Evolutionary conservation across 164 flowering plant genomes (phyloP).

Genomic region (Stephania yunnanensis): DNA sequence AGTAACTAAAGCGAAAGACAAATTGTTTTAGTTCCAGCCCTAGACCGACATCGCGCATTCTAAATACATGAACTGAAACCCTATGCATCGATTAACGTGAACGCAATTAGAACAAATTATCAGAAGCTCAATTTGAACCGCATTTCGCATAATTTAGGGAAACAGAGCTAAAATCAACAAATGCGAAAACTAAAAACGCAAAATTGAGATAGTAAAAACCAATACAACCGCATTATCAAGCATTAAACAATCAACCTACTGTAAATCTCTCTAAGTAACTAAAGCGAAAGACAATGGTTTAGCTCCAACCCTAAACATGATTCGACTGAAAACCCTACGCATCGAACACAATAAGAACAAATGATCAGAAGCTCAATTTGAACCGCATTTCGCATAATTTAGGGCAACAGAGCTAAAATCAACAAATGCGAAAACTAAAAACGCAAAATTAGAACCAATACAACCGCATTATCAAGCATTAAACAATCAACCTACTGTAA

Average conservation of each 20-base stretch:
- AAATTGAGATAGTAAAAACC: no score
- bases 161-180: neutral
- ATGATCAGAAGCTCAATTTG: no score
- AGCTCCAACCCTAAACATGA: neutral
- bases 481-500: neutral
- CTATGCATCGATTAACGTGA: neutral
- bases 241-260: neutral
- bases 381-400: no score
- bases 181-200: no score
- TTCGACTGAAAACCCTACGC: neutral
- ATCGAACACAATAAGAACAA: neutral
- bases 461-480: neutral
- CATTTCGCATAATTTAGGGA: no score
- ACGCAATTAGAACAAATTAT: neutral
- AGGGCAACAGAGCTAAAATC: neutral
- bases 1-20: no score
- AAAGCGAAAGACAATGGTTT: neutral
- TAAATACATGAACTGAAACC: neutral
- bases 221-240: neutral
- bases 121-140: neutral
- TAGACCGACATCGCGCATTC: neutral
- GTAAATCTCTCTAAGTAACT: neutral
- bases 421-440: no score
- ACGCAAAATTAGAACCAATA: neutral
- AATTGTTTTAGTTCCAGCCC: neutral